Evolutionary conservation across 441 rosid genomes (phyloP).

Genomic region (Gossypium schwendimanii): DNA sequence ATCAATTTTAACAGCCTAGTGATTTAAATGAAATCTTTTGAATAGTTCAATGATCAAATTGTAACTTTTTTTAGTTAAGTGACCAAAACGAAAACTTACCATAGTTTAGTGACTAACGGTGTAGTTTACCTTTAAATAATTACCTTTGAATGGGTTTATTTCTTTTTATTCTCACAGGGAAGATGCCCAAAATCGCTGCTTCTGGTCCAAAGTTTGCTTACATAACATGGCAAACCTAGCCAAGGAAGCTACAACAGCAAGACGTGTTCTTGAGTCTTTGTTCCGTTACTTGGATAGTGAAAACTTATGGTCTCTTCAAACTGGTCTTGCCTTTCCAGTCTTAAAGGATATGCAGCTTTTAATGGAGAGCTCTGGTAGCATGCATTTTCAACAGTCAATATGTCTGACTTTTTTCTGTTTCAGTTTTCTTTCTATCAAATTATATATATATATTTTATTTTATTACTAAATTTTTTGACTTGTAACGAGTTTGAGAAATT

Average conservation of each 20-base stretch:
- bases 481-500: constrained; percentile 10
- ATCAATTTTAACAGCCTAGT: too few relatives aligned
- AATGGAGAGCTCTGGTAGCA: constrained; percentile 69
- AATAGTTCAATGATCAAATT: too few relatives aligned
- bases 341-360: constrained; percentile 76
- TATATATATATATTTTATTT: neutral
- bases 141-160: constrained; percentile 14
- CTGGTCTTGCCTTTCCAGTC: constrained; percentile 67
- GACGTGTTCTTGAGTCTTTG: constrained; percentile 78
- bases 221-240: constrained; percentile 88
- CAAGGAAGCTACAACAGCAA: constrained; percentile 78
- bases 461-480: constrained; percentile 18
- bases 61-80: too few relatives aligned
- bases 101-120: too few relatives aligned
- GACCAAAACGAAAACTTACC: too few relatives aligned
- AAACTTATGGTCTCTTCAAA: constrained; percentile 64
- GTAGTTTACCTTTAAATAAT: neutral
- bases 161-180: constrained; percentile 45
- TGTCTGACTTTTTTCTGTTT: neutral
- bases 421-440: neutral
- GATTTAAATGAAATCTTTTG: too few relatives aligned
- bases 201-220: constrained; percentile 90
- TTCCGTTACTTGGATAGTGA: constrained; percentile 71
- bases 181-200: constrained; percentile 63
- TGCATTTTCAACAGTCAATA: constrained; percentile 9